Evolutionary conservation across 768 basidiomycete species (phyloP).

Genomic region (Mrakia gelida): DNA sequence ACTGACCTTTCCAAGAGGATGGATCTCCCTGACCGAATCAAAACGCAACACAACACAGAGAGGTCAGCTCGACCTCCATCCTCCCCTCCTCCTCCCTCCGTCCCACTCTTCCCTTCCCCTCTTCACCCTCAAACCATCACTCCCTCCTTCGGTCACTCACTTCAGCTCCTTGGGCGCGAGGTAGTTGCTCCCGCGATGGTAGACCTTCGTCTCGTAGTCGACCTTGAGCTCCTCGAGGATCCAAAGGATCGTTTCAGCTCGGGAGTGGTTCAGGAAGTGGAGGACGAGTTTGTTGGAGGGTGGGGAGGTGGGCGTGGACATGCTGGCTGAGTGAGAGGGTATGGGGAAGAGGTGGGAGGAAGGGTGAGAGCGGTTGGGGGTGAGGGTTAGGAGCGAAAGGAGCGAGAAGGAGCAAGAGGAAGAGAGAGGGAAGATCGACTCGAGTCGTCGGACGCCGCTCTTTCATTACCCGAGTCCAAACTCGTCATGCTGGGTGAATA

Average conservation of each 20-base stretch:
- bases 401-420: background rate
- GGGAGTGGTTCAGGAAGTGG: slow-evolving; percentile 30
- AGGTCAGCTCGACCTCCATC: background rate
- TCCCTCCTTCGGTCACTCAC: slow-evolving; percentile 11
- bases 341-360: background rate
- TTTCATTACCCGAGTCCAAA: no score
- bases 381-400: background rate
- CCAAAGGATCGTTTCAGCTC: slow-evolving; percentile 31
- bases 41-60: no score
- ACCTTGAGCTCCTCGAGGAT: slow-evolving; percentile 29
- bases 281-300: slow-evolving; percentile 8
- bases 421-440: background rate
- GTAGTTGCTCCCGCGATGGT: background rate
- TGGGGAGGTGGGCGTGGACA: background rate
- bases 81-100: background rate
- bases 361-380: background rate
- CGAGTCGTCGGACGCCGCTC: no score
- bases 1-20: slow-evolving; percentile 27
- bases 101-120: background rate
- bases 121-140: background rate
- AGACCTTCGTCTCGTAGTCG: slow-evolving; percentile 25
- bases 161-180: slow-evolving; percentile 26
- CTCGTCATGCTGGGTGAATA: no score
- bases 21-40: slow-evolving; percentile 15
- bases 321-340: background rate